A percentile compares a stretch with the other conserved stretches of the same genome.
Evolutionary conservation across 169 alveolate species (phyloP).

Genomic region (Plasmodium malariae): DNA sequence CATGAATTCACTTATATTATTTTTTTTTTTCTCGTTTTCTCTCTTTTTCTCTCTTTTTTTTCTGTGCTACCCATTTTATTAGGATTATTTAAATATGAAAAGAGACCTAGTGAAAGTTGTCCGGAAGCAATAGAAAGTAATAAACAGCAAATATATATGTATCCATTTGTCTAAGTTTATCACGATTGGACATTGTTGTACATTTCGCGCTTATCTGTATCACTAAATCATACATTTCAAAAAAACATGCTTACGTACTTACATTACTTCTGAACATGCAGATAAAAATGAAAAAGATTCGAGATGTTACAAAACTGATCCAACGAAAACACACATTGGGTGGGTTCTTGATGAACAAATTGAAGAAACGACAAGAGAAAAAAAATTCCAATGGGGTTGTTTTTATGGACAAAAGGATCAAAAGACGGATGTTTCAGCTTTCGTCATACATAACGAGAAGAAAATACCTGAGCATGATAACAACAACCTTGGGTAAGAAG

Average conservation of each 20-base stretch:
- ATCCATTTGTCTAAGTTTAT: no score
- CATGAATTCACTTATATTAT: not conserved
- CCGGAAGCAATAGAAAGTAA: constrained; percentile 43
- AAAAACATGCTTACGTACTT: no score
- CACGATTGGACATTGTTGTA: no score
- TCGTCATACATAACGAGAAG: constrained; percentile 15
- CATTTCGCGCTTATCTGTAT: no score
- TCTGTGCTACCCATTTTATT: no score
- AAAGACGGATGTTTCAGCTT: constrained; percentile 13
- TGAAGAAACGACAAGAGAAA: constrained; percentile 40
- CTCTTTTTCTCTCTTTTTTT: no score
- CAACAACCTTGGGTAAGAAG: no score
- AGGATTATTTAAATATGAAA: constrained; percentile 52
- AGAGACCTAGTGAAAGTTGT: not conserved
- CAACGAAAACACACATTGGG: constrained; percentile 78
- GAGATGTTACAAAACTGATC: constrained; percentile 56
- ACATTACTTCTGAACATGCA: no score
- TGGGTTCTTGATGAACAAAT: constrained; percentile 52
- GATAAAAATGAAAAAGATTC: constrained; percentile 9
- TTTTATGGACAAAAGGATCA: constrained; percentile 22
- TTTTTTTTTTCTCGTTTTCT: not conserved
- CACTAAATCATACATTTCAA: no score
- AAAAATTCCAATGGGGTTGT: constrained; percentile 63
- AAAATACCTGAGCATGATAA: not conserved
- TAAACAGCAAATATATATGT: not conserved